Conservation (phyloP, 768 basidiomycete genomes). For the Fomitopsis serialis region DNA sequence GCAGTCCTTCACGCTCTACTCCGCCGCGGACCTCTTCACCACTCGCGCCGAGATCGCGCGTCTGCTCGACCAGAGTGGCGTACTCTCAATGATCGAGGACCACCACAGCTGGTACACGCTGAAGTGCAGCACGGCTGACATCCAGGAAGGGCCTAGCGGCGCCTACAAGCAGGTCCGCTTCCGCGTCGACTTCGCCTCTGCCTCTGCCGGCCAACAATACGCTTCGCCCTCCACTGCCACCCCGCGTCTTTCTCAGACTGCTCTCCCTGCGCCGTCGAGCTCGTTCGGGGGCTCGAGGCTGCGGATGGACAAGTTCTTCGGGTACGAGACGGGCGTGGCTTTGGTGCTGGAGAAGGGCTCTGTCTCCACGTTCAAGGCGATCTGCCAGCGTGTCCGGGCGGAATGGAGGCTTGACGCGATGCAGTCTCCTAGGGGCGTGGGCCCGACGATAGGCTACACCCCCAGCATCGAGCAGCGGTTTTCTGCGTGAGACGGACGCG, state of each 20-base stretch:
- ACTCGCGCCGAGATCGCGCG: slow-evolving; percentile 63
- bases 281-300: slow-evolving; percentile 17
- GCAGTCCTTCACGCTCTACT: slow-evolving; percentile 50
- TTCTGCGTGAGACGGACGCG: slow-evolving; percentile 6
- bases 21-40: slow-evolving; percentile 44
- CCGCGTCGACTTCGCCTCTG: slow-evolving; percentile 67
- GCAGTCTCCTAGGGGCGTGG: slow-evolving; percentile 16
- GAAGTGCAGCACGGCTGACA: slow-evolving; percentile 49
- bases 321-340: slow-evolving; percentile 61
- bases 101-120: slow-evolving; percentile 34
- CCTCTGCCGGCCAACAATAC: slow-evolving; percentile 12
- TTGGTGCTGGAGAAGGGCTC: slow-evolving; percentile 91
- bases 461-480: slow-evolving; percentile 20
- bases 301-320: slow-evolving; percentile 23
- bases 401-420: slow-evolving; percentile 50
- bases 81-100: slow-evolving; percentile 54
- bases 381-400: slow-evolving; percentile 68
- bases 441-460: slow-evolving; percentile 3
- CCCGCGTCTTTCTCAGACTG: slow-evolving; percentile 21
- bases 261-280: slow-evolving; percentile 20
- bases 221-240: slow-evolving; percentile 15
- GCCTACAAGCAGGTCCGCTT: slow-evolving; percentile 76
- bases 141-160: slow-evolving; percentile 33
- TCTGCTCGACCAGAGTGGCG: slow-evolving; percentile 61
- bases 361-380: slow-evolving; percentile 73